Evolutionary conservation across 2,329 filamentous ascomycete species (phyloP).

Genomic region (Pyrenochaeta sp.): DNA sequence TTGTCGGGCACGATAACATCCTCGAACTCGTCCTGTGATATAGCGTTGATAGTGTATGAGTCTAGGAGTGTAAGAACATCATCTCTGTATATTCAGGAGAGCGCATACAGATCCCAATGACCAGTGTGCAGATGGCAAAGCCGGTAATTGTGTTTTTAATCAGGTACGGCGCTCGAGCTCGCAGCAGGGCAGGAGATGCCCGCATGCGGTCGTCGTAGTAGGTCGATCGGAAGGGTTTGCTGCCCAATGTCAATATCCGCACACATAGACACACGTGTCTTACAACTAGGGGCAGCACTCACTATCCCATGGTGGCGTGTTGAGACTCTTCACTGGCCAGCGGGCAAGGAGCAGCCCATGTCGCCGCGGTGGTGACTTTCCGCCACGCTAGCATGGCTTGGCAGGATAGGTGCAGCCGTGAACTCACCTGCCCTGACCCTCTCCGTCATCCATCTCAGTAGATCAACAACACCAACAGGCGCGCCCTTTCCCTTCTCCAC

Average conservation of each 20-base stretch:
- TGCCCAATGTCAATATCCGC: slow-evolving; percentile 25
- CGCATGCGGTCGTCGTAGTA: slow-evolving; percentile 93
- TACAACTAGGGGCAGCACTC: slow-evolving; percentile 16
- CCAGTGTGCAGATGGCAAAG: slow-evolving; percentile 75
- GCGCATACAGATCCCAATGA: slow-evolving; percentile 80
- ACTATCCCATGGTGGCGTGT: slow-evolving; percentile 47
- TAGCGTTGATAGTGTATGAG: slow-evolving; percentile 77
- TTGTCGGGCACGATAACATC: slow-evolving; percentile 89
- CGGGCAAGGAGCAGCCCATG: slow-evolving; percentile 21
- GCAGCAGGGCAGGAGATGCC: slow-evolving; percentile 87
- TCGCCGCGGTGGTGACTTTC: slow-evolving; percentile 32
- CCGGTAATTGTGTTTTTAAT: slow-evolving; percentile 89
- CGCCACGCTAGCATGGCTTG: slow-evolving; percentile 22
- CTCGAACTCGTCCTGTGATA: slow-evolving; percentile 96
- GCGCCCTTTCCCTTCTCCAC: slow-evolving; percentile 33
- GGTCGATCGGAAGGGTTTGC: slow-evolving; percentile 68
- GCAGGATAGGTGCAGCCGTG: slow-evolving; percentile 18
- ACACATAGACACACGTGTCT: neutral
- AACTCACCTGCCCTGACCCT: slow-evolving; percentile 10
- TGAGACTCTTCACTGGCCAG: slow-evolving; percentile 23
- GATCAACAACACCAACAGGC: slow-evolving; percentile 27
- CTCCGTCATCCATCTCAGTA: slow-evolving; percentile 19
- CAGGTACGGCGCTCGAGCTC: slow-evolving; percentile 90
- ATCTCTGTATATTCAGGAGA: neutral
- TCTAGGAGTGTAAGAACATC: slow-evolving; percentile 56